A percentile compares a stretch with the other conserved stretches of the same genome.
Evolutionary conservation across 2,329 filamentous ascomycete species (phyloP).

Genomic region (Huntiella decipiens): DNA sequence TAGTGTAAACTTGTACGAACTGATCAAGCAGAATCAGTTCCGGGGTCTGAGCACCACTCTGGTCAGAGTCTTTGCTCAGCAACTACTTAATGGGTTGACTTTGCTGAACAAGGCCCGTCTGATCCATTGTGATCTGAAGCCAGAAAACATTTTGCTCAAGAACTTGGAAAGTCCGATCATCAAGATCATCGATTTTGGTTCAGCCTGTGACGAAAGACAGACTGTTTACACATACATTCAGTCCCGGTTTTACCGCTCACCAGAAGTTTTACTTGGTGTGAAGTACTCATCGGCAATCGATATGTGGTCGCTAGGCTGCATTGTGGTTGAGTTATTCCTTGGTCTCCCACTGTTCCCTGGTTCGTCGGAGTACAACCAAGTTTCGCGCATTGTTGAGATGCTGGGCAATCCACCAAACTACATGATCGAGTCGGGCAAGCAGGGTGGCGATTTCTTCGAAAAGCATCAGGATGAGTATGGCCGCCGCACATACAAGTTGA

Average conservation of each 20-base stretch:
- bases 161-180: slow-evolving; percentile 98
- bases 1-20: slow-evolving; percentile 92
- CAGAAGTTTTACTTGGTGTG: slow-evolving; percentile 83
- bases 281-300: slow-evolving; percentile 98
- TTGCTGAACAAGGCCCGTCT: slow-evolving; percentile 88
- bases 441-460: slow-evolving; percentile 93
- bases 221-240: slow-evolving; percentile 99
- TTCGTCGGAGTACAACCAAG: slow-evolving; percentile 97
- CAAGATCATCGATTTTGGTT: slow-evolving; percentile 99
- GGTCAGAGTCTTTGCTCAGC: slow-evolving; percentile 92
- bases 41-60: slow-evolving; percentile 89
- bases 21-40: slow-evolving; percentile 99
- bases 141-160: slow-evolving; percentile 92
- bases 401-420: slow-evolving; percentile 87
- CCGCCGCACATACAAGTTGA: slow-evolving; percentile 73
- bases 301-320: slow-evolving; percentile 98
- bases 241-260: slow-evolving; percentile 91
- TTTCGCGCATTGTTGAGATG: slow-evolving; percentile 95
- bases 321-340: slow-evolving; percentile 92
- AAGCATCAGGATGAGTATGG: slow-evolving; percentile 76
- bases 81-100: slow-evolving; percentile 79
- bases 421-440: slow-evolving; percentile 99
- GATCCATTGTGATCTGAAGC: slow-evolving; percentile 96
- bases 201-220: slow-evolving; percentile 91
- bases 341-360: slow-evolving; percentile 82